Conservation (phyloP, 2,329 filamentous ascomycete genomes). For the Pseudonectria foliicola region DNA sequence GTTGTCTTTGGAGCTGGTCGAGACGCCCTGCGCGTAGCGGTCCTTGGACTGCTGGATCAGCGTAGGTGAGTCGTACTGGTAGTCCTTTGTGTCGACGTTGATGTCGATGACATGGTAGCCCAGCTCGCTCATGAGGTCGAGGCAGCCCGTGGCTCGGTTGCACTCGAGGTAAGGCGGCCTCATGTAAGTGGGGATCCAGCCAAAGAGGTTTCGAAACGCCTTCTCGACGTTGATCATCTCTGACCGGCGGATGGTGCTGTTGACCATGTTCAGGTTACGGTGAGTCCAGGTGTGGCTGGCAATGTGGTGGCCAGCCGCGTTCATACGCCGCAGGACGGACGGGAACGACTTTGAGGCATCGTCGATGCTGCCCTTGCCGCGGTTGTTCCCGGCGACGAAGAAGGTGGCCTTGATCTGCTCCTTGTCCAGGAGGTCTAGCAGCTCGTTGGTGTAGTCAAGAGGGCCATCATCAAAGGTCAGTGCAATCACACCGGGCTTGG, state of each 20-base stretch:
- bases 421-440: slow-evolving; percentile 32
- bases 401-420: slow-evolving; percentile 31
- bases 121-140: slow-evolving; percentile 28
- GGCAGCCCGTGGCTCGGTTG: slow-evolving; percentile 31
- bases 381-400: slow-evolving; percentile 37
- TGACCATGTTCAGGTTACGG: slow-evolving; percentile 31
- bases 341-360: slow-evolving; percentile 26
- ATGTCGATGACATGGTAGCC: slow-evolving; percentile 52
- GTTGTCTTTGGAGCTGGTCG: slow-evolving; percentile 19
- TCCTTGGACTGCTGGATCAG: slow-evolving; percentile 41
- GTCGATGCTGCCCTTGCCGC: slow-evolving; percentile 35
- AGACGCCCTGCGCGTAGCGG: slow-evolving; percentile 29
- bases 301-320: slow-evolving; percentile 37
- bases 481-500: slow-evolving; percentile 30
- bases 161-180: slow-evolving; percentile 40
- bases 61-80: slow-evolving; percentile 42
- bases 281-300: slow-evolving; percentile 43
- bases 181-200: slow-evolving; percentile 37
- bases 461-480: slow-evolving; percentile 44
- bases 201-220: slow-evolving; percentile 35
- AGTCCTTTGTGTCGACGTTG: slow-evolving; percentile 56
- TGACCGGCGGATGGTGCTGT: slow-evolving; percentile 24
- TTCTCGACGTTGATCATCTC: slow-evolving; percentile 40
- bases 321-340: slow-evolving; percentile 33
- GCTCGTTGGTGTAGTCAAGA: slow-evolving; percentile 31